Evolutionary conservation across 2,329 filamentous ascomycete genomes (phyloP).

Genomic region (Stromatinia cepivora): DNA sequence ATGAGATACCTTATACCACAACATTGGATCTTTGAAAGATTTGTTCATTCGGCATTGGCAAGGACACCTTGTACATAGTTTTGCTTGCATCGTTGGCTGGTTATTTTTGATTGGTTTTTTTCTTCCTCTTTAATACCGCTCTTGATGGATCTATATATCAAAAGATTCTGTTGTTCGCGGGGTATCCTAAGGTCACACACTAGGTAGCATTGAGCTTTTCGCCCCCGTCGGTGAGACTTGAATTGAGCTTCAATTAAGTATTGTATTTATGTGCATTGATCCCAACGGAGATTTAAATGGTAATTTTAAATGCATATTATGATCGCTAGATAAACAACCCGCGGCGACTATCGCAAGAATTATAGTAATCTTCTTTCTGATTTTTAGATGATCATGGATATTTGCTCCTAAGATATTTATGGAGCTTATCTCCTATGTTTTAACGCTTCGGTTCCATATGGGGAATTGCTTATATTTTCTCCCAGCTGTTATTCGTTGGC

Average conservation of each 20-base stretch:
- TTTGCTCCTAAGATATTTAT: background rate
- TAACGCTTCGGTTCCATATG: slow-evolving; percentile 11
- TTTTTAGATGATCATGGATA: background rate
- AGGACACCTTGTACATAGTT: slow-evolving; percentile 21
- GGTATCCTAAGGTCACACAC: background rate
- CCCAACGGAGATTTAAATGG: background rate
- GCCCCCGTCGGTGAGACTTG: background rate
- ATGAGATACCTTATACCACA: slow-evolving; percentile 26
- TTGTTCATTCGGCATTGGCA: slow-evolving; percentile 22
- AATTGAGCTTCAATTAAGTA: background rate
- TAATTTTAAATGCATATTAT: background rate
- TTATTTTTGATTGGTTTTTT: slow-evolving; percentile 14
- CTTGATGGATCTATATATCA: slow-evolving; percentile 17
- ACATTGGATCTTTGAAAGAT: slow-evolving; percentile 27
- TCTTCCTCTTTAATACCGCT: background rate
- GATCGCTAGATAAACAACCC: background rate
- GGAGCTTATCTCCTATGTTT: background rate
- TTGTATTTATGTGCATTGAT: background rate
- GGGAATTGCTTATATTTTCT: background rate
- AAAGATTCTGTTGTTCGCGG: background rate
- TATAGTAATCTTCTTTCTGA: background rate
- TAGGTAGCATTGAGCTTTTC: background rate
- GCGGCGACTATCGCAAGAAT: background rate
- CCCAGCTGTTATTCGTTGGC: background rate
- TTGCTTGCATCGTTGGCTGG: slow-evolving; percentile 19